Base-by-base conservation (phyloP, 192 early-diverging fungal species). In the Coemansia interrupta region DNA sequence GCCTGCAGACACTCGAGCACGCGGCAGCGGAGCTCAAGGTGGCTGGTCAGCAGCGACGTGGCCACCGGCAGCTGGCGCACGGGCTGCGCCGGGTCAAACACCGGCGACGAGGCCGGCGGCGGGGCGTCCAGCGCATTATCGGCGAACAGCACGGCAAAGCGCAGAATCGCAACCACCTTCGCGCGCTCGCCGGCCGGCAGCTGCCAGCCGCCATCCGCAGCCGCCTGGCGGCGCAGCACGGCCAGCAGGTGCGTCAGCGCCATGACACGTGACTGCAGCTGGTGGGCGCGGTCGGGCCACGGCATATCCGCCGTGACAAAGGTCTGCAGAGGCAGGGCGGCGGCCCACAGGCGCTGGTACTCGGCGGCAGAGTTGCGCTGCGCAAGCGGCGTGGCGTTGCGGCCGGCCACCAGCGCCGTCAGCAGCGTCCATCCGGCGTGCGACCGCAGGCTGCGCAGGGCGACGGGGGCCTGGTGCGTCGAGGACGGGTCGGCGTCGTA, bases 91-190 rank as follows among this genome's bases (percentile, higher is more conserved):
- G 63, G 54, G 24, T 60, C 51, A 32, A 38, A 28, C 28, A 44
- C 15, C 4, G 32, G 12, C 17, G 30, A 22, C 36, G 30, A 18
- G 0, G 61, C 28, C 7, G 57, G 61, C 5, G 61, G 66, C 12
- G 74, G 69, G 0, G 76, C 76, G 36, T 79, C 76, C 12, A 79
- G 60, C 22, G 76, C 76, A 23, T 79, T 79, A 12, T 79, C 76
- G 23, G 66, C 70, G 55, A 70, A 79, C 60, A 66, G 26, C 43
- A 79, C 22, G 2, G 70, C 43, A 5, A 61, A 56, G 2, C 64
- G 46, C 14, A 79, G n/a, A 19, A 58, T 32, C 0, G 56, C 29
- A 26, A 52, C 58, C 8, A 59, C 18, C 44, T 24, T 20, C 12
- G 29, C 38, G n/a, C 29, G 5, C 8, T 56, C 61, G 12, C n/a